These are phyloP conservation scores for Apiospora koreana DNA, from an alignment of 2,329 filamentous ascomycete species.

Conservation along the genomic window DNA sequence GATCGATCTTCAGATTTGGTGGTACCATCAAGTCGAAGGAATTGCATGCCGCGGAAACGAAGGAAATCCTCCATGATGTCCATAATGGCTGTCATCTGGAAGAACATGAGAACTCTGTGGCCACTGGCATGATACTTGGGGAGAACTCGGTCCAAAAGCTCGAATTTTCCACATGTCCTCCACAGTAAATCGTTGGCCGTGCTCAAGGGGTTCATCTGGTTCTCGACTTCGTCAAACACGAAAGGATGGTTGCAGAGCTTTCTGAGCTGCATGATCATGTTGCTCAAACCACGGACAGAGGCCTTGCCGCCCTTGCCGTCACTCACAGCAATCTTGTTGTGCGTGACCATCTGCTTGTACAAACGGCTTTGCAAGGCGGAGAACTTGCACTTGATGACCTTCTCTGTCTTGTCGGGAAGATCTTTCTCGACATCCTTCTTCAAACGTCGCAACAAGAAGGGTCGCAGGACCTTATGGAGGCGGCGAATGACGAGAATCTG, in stretches of 20 bases:
- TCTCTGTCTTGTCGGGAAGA: slow-evolving; percentile 96
- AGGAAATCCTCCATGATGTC: slow-evolving; percentile 99
- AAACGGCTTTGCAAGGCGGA: slow-evolving; percentile 90
- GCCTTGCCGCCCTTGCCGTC: slow-evolving; percentile 96
- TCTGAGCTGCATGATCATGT: slow-evolving; percentile 99
- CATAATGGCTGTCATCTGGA: slow-evolving; percentile 99
- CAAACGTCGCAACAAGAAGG: slow-evolving; percentile 94
- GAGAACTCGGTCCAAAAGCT: slow-evolving; percentile 86
- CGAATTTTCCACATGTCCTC: slow-evolving; percentile 96
- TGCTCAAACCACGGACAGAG: slow-evolving; percentile 90
- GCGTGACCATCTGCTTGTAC: slow-evolving; percentile 96
- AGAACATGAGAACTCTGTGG: slow-evolving; percentile 98
- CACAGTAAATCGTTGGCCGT: slow-evolving; percentile 91
- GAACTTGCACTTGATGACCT: slow-evolving; percentile 99
- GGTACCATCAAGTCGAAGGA: slow-evolving; percentile 90
- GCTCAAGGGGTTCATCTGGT: slow-evolving; percentile 91
- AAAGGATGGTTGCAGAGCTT: slow-evolving; percentile 99
- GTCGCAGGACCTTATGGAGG: slow-evolving; percentile 94
- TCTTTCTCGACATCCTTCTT: slow-evolving; percentile 99
- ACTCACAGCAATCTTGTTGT: slow-evolving; percentile 92
- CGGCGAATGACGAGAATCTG: slow-evolving; percentile 97
- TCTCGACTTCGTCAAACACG: slow-evolving; percentile 96
- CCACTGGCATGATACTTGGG: slow-evolving; percentile 91
- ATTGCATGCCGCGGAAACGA: slow-evolving; percentile 78
- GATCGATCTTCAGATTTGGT: slow-evolving; percentile 98